These are phyloP conservation scores for Rhizophora apiculata DNA, from an alignment of 345 rosid genomes.

Conservation along the genomic window DNA sequence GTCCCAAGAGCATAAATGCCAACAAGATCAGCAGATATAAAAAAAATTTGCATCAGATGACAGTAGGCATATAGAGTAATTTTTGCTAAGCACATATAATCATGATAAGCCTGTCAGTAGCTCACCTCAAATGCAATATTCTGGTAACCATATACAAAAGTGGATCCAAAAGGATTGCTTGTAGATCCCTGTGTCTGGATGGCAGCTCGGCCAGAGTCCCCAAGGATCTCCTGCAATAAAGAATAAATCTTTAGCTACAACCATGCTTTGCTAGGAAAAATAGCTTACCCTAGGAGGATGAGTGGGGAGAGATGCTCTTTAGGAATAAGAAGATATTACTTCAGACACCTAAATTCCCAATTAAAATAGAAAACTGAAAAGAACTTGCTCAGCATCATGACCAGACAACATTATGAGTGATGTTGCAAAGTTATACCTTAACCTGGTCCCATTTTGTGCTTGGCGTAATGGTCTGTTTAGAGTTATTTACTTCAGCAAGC, in stretches of 20 bases:
- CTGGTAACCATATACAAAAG: slow-evolving; percentile 91
- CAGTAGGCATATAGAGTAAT: background rate
- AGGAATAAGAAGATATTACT: too few species aligned
- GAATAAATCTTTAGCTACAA: slow-evolving; percentile 2
- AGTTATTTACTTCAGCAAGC: slow-evolving; percentile 43
- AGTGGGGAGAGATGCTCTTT: too few species aligned
- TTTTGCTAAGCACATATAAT: background rate
- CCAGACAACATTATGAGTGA: background rate
- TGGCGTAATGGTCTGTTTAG: slow-evolving; percentile 63
- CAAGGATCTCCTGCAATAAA: slow-evolving; percentile 69
- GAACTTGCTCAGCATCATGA: background rate
- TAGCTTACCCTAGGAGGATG: background rate
- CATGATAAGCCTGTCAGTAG: background rate
- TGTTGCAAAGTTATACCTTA: slow-evolving; percentile 49
- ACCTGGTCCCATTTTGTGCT: slow-evolving; percentile 95
- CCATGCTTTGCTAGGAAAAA: background rate
- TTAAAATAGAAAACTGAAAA: background rate
- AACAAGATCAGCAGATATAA: slow-evolving; percentile 3
- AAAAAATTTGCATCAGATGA: background rate
- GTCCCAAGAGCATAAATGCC: slow-evolving; percentile 9
- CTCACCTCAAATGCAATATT: slow-evolving; percentile 93
- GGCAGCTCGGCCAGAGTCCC: slow-evolving; percentile 96
- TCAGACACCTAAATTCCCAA: background rate
- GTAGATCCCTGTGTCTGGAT: slow-evolving; percentile 95
- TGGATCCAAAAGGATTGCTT: slow-evolving; percentile 94